Base-by-base conservation (phyloP, 2,329 filamentous ascomycete genomes). In the Penicillium sp. region DNA sequence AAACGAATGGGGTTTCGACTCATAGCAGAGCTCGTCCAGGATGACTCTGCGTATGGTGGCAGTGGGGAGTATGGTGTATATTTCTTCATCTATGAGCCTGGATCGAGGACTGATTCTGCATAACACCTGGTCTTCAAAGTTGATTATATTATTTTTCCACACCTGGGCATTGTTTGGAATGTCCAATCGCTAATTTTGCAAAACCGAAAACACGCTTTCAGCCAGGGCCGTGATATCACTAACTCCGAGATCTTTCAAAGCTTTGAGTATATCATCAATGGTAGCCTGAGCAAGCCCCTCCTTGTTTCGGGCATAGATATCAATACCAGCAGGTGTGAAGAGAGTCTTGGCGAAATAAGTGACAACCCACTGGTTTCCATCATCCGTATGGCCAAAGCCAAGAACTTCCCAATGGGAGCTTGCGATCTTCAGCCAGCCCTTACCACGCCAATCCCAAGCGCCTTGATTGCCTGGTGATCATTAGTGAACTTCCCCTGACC, bases 341-440 rank as follows among this genome's bases (percentile, higher is more conserved):
- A 93, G 65, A 25, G 90, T 96, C 68, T 90, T 88, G 61, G 88
- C 87, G 73, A 96, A 96, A 81, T 88, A 93, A 4, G 90, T 96
- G 14, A 96, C 90, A 1, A 85, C 86, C 90, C 90, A 96, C 33
- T 77, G 65, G 16, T 62, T 62, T 65, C 82, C 81, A 73, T 75
- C 75, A 31, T 56, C 62, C 8, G 29, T 51, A 31, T 58, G 45
- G 4, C 64, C 64, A 48, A 62, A 65, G 3, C 64, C 64, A 21
- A 67, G 54, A 26, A 57, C 77, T 80, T 96, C 90, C 92, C 92
- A 96, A 69, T 91, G 87, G 46, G 85, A 88, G 16, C 80, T 83
- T 26, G 90, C 88, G 63, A 93, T 86, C 71, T 82, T 83, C 60
- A 96, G 75, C 84, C 83, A 85, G 9, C 91, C 89, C 67, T 86